Conservation (phyloP, 257 asterid genomes). For the Solanum piurae region DNA sequence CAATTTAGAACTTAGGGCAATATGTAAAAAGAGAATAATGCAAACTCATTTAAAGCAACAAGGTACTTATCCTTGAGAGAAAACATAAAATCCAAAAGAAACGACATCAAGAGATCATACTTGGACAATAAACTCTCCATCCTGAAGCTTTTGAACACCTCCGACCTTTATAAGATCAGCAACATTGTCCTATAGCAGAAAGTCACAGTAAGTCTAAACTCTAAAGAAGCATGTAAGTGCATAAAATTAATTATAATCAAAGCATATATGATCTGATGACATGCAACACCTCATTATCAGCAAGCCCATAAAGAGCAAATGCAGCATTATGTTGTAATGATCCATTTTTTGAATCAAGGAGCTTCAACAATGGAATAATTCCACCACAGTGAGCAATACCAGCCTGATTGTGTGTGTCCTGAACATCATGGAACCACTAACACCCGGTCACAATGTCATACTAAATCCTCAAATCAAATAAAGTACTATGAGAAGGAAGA, state of each 20-base stretch:
- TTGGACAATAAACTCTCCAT: constrained; percentile 93
- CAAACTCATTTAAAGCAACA: not conserved
- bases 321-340: constrained; percentile 99
- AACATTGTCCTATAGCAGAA: constrained; percentile 70
- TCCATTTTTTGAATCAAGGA: constrained; percentile 89
- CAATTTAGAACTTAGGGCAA: not conserved
- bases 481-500: not conserved
- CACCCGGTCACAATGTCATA: not conserved
- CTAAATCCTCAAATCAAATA: not conserved
- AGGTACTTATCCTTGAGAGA: not conserved
- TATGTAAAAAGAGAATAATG: not conserved
- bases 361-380: constrained; percentile 66
- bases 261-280: not conserved
- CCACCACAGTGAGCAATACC: constrained; percentile 98
- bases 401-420: constrained; percentile 97
- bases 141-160: constrained; percentile 95
- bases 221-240: not conserved
- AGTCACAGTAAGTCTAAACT: not conserved
- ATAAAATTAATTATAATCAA: not conserved
- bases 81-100: not conserved
- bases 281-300: constrained; percentile 80
- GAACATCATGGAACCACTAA: not conserved
- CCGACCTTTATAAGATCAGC: constrained; percentile 86
- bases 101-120: constrained; percentile 21
- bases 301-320: constrained; percentile 97